These are phyloP conservation scores for Venturia nashicola DNA, from an alignment of 2,329 filamentous ascomycete species.

Conservation along the genomic window DNA sequence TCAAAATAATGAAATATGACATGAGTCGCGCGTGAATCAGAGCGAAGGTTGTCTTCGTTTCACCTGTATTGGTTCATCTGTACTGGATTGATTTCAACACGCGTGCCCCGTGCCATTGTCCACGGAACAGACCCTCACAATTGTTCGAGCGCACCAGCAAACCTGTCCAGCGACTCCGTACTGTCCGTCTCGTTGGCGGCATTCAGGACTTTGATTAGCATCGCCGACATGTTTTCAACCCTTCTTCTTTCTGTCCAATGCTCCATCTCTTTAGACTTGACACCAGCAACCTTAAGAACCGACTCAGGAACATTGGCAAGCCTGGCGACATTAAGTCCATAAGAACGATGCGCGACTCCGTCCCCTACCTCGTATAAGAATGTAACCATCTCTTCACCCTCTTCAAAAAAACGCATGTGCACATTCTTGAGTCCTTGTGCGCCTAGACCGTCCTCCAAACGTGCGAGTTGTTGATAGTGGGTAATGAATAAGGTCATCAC, in stretches of 20 bases:
- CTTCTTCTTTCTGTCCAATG: conserved; percentile 28
- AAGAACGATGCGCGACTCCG: conserved; percentile 85
- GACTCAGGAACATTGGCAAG: conserved; percentile 68
- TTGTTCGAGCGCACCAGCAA: neutral
- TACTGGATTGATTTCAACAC: too few species aligned
- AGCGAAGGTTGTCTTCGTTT: neutral
- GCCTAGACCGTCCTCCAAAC: conserved; percentile 57
- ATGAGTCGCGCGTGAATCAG: neutral
- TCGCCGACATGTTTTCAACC: neutral
- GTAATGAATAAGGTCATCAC: conserved; percentile 93
- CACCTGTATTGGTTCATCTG: neutral
- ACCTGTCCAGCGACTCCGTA: neutral
- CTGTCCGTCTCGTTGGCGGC: neutral
- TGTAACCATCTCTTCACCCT: conserved; percentile 68
- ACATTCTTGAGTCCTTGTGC: conserved; percentile 64
- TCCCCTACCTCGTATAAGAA: conserved; percentile 90
- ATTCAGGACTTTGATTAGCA: neutral
- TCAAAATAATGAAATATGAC: neutral
- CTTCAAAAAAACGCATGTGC: conserved; percentile 82
- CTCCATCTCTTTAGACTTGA: conserved; percentile 72
- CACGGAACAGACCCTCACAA: neutral
- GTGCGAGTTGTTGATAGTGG: conserved; percentile 82
- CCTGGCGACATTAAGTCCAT: conserved; percentile 85
- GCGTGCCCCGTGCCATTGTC: neutral
- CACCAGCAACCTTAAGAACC: conserved; percentile 67